A percentile compares a stretch with the other conserved stretches of the same genome.
phyloP scores from a whole-genome alignment of 1,284 basidiomycete species.

The Irpex sp. region DNA sequence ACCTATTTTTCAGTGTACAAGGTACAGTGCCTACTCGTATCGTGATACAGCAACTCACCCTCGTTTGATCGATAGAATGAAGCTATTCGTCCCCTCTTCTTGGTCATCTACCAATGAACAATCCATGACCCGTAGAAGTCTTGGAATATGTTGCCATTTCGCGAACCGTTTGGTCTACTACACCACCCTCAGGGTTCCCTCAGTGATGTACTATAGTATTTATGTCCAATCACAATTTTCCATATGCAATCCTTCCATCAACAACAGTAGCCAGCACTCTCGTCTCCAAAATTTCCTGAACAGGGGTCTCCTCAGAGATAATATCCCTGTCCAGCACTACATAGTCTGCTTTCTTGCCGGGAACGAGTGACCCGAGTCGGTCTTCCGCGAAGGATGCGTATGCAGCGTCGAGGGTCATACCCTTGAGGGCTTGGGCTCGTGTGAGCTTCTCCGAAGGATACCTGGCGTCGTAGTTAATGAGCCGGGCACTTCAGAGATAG shows the following conservation, averaged over 20 bases:
- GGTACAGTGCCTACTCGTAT: not conserved
- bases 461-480: slow-evolving; percentile 37
- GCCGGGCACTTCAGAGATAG: too few relatives aligned
- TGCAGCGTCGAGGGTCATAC: slow-evolving; percentile 86
- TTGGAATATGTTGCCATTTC: not conserved
- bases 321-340: slow-evolving; percentile 81
- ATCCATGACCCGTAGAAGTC: not conserved
- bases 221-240: slow-evolving; percentile 28
- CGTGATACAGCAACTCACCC: not conserved
- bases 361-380: slow-evolving; percentile 60
- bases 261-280: slow-evolving; percentile 61
- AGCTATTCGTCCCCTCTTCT: slow-evolving; percentile 14
- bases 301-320: slow-evolving; percentile 51
- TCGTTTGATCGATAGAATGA: slow-evolving; percentile 18
- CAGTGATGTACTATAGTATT: not conserved
- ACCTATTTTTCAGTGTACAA: slow-evolving; percentile 10
- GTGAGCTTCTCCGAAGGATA: slow-evolving; percentile 70
- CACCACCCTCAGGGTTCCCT: not conserved
- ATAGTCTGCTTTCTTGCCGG: slow-evolving; percentile 84
- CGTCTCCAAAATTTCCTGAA: slow-evolving; percentile 51
- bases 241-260: slow-evolving; percentile 72
- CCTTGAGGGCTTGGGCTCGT: slow-evolving; percentile 71
- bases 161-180: not conserved
- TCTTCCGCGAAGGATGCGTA: slow-evolving; percentile 83
- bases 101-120: not conserved